Evolutionary conservation across 225 moss, liverwort and hornwort species (phyloP), one percentile per base, ranked within the genome.

Genomic region (Anthoceros angustus): DNA sequence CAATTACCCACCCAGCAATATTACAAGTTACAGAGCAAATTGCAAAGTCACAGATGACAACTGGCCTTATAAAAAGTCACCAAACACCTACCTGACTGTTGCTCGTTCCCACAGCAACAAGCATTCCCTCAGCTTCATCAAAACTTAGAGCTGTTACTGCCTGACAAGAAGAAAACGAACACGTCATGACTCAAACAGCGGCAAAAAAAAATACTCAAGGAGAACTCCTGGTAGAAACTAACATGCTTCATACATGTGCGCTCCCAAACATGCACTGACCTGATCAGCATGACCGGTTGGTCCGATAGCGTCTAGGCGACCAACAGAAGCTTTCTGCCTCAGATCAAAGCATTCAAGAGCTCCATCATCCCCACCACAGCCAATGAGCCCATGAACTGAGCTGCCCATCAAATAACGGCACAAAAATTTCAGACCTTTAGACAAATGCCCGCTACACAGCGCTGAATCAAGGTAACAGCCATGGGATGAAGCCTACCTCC

Each of bases 351-450:
- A 98, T 69, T 98, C 92, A 20, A 92, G 64, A 66, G 85, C 85
- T 38, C 95, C 95, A 69, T 98, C 95, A 25, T 98, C 95, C 68
- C 95, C 95, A 75, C 95, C 95, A 73, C 85, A 79, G 32, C 85
- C 95, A 84, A 98, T 80, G 73, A 98, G 75, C 42, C 92, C 95
- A 74, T 98, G 95, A 66, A 87, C 84, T 69, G 87, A 86, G 74
- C 95, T 92, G 81, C 68, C 67, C 77, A 68, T 49, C 68, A 72
- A 9, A 42, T 41, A 41, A 8, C 12, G 5, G 12, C 7, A 68
- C 23, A 62, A 70, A 23, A 16, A 64, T 2, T 10, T 64, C 64
- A 39, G 38, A 7, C 0, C 32, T 14, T 5, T 55, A 3, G 18
- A 55, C 16, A 4, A 10, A 11, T 12, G 41, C n/a, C 64, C 63